Conservation (phyloP, 345 rosid species). For the Camelina sativa region DNA sequence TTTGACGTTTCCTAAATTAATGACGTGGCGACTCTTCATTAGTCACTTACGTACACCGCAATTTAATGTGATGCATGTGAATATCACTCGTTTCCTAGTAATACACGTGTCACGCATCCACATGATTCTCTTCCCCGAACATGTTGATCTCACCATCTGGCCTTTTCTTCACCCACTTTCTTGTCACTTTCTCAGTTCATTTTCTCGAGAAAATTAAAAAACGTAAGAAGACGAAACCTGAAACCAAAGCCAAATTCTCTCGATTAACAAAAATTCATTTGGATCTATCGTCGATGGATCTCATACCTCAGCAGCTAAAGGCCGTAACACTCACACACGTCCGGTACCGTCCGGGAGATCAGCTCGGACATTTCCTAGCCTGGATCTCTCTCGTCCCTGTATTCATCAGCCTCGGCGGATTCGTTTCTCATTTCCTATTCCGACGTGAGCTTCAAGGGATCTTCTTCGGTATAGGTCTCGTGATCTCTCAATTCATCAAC, state of each 20-base stretch:
- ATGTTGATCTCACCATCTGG: conserved; percentile 1
- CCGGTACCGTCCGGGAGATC: conserved; percentile 78
- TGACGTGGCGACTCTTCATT: conserved; percentile 20
- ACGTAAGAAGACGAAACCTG: background rate
- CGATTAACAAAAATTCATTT: background rate
- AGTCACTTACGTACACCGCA: conserved; percentile 12
- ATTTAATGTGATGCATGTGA: conserved; percentile 22
- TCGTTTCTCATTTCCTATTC: conserved; percentile 85
- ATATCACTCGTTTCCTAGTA: background rate
- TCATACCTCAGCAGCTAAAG: conserved; percentile 45
- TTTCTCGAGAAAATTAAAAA: conserved; percentile 21
- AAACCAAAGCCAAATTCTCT: conserved; percentile 8
- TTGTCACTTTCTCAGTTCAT: conserved; percentile 36
- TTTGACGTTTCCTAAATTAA: background rate
- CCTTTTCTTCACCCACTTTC: background rate
- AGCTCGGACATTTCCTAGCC: conserved; percentile 79
- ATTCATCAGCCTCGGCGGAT: conserved; percentile 89
- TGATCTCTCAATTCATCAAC: conserved; percentile 80
- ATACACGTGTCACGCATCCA: conserved; percentile 40
- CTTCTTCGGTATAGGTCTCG: conserved; percentile 85
- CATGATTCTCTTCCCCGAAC: conserved; percentile 11
- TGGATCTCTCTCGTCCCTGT: conserved; percentile 92
- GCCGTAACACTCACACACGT: conserved; percentile 93
- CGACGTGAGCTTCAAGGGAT: conserved; percentile 90
- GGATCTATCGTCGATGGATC: conserved; percentile 38